Conservation (phyloP, 306 rosid genomes). For the Begonia fuchsioides region DNA sequence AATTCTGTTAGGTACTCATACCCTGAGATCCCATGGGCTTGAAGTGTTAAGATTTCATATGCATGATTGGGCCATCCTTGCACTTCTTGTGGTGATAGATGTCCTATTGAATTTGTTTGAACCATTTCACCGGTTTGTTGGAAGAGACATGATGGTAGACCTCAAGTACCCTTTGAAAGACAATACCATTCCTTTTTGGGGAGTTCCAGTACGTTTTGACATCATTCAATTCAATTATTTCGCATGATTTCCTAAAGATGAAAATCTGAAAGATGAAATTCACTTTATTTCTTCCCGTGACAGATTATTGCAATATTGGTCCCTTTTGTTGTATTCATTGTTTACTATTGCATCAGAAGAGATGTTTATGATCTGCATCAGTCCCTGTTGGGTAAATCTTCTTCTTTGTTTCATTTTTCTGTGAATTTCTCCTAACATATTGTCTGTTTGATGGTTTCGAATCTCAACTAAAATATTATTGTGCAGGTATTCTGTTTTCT, state of each 20-base stretch:
- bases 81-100: constrained; percentile 35
- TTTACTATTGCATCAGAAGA: constrained; percentile 6
- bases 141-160: constrained; percentile 39
- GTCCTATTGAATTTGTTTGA: constrained; percentile 33
- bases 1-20: constrained; percentile 32
- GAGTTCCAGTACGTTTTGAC: constrained; percentile 37
- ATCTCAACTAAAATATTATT: not conserved
- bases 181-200: constrained; percentile 53
- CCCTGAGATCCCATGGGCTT: constrained; percentile 53
- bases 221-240: not conserved
- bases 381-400: constrained; percentile 2
- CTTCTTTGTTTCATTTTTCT: not conserved
- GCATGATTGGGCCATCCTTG: constrained; percentile 52
- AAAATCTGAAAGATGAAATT: not conserved
- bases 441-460: not conserved
- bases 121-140: constrained; percentile 56
- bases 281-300: constrained; percentile 8
- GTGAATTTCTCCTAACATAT: not conserved
- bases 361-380: constrained; percentile 7
- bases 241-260: not conserved
- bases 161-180: constrained; percentile 40
- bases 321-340: constrained; percentile 28
- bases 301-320: constrained; percentile 41
- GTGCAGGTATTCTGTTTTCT: constrained; percentile 6
- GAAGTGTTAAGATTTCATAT: constrained; percentile 33